phyloP scores from a whole-genome alignment of 2,329 filamentous ascomycete species.

The Cordyceps farinosa region DNA sequence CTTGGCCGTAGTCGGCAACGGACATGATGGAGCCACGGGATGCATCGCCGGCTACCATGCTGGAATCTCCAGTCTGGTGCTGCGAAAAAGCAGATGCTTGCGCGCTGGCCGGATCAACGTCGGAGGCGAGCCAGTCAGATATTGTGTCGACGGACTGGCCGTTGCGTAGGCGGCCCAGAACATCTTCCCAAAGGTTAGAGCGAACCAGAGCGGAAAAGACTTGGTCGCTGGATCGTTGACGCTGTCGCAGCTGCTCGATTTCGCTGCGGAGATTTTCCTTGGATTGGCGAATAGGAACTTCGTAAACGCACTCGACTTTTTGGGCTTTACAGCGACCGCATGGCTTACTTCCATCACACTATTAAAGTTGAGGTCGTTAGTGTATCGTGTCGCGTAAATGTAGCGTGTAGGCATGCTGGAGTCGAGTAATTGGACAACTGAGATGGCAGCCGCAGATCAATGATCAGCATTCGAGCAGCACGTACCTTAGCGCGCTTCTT shows the following conservation, averaged over 20 bases:
- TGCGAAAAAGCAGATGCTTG: slow-evolving; percentile 28
- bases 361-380: slow-evolving; percentile 36
- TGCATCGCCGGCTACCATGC: slow-evolving; percentile 10
- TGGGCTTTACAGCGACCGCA: slow-evolving; percentile 55
- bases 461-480: neutral
- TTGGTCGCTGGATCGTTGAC: slow-evolving; percentile 52
- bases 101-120: slow-evolving; percentile 27
- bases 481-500: slow-evolving; percentile 60
- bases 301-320: slow-evolving; percentile 56
- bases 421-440: neutral
- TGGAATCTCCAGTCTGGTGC: slow-evolving; percentile 20
- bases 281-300: slow-evolving; percentile 59
- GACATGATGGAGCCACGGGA: slow-evolving; percentile 26
- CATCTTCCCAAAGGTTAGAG: slow-evolving; percentile 51
- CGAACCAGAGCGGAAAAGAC: slow-evolving; percentile 53
- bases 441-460: neutral
- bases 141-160: slow-evolving; percentile 55
- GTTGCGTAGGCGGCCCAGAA: slow-evolving; percentile 49
- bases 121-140: slow-evolving; percentile 47
- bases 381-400: neutral
- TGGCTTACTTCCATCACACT: slow-evolving; percentile 59
- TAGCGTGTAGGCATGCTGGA: neutral
- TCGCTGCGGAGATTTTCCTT: slow-evolving; percentile 59
- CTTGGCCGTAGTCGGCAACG: slow-evolving; percentile 20
- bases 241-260: slow-evolving; percentile 53